Base-by-base conservation (phyloP, 2,329 filamentous ascomycete species). In the Claviceps capensis region DNA sequence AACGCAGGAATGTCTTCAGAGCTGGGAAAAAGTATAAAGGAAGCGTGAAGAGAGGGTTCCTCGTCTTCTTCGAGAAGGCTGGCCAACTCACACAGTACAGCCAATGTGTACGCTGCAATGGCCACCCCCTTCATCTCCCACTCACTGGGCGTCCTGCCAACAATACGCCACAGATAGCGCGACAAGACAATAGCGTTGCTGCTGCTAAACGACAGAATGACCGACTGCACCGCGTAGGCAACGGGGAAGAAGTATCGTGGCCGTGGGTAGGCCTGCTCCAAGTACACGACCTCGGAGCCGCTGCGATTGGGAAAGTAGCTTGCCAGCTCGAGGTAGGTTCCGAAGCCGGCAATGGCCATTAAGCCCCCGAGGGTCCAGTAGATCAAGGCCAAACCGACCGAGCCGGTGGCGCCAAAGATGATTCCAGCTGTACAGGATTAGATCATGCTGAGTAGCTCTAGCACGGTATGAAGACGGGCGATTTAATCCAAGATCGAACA, bases 111-210 rank as follows among this genome's bases (percentile, higher is more conserved):
- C 0, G 73, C 76, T 1, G 78, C 81, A 23, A 85, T 66, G 0
- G 83, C 83, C 2, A 85, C 76, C 1, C 82, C 83, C 60, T 85
- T 85, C 50, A 77, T 62, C 59, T 85, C 70, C 83, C 82, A 86
- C n/a, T 70, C 66, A 0, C 74, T 74, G 0, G 78, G 75, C 0
- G 63, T 65, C 0, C 68, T 62, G 0, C 72, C 76, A 1, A 69
- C 73, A 44, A 81, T 78, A 8, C 72, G 71, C 64, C 78, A 86
- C 0, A 85, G 62, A 56, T 86, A 86, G 41, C 76, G 68, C 0
- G 82, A 77, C 26, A 85, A 63, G 0, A 85, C 80, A 42, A 85
- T 76, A 0, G 80, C 73, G 61, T 86, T 85, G 42, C 79, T 78
- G 57, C 79, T 82, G 56, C 77, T 79, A 56, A 85, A 86, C 0